phyloP scores from a whole-genome alignment of 2,329 filamentous ascomycete genomes.

The Ophioceras dolichostomum region DNA sequence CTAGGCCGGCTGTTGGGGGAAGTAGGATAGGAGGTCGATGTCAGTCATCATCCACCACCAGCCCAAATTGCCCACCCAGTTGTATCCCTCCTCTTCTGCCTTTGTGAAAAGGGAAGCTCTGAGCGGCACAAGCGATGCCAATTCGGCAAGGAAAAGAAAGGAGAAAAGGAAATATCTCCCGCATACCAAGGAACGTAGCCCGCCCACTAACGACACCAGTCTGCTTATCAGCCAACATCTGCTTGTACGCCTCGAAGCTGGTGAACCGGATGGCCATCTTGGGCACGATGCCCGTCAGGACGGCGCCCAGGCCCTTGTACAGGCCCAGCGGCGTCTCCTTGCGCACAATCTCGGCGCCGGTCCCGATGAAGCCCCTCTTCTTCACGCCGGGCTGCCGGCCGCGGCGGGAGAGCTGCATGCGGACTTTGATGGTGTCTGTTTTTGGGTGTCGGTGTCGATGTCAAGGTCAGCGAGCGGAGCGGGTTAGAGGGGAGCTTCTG shows the following conservation, averaged over 20 bases:
- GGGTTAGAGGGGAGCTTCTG: conserved; percentile 2
- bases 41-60: too few relatives aligned
- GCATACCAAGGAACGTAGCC: conserved; percentile 43
- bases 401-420: conserved; percentile 93
- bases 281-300: conserved; percentile 89
- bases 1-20: conserved; percentile 58
- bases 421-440: conserved; percentile 98
- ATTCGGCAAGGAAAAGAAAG: background rate
- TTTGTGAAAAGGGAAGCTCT: background rate
- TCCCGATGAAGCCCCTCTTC: conserved; percentile 76
- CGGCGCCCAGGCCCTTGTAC: conserved; percentile 97
- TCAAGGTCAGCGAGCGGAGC: background rate
- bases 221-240: conserved; percentile 56
- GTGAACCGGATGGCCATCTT: conserved; percentile 99
- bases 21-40: too few relatives aligned
- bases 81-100: too few relatives aligned
- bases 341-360: conserved; percentile 74
- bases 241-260: conserved; percentile 93
- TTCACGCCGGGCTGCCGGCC: conserved; percentile 73
- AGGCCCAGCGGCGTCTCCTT: conserved; percentile 85
- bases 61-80: too few relatives aligned
- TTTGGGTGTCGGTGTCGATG: too few relatives aligned
- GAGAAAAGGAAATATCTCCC: too few relatives aligned
- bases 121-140: background rate
- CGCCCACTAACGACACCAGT: conserved; percentile 57